Conservation (phyloP, 2,329 filamentous ascomycete genomes). For the Epichloe typhina region DNA sequence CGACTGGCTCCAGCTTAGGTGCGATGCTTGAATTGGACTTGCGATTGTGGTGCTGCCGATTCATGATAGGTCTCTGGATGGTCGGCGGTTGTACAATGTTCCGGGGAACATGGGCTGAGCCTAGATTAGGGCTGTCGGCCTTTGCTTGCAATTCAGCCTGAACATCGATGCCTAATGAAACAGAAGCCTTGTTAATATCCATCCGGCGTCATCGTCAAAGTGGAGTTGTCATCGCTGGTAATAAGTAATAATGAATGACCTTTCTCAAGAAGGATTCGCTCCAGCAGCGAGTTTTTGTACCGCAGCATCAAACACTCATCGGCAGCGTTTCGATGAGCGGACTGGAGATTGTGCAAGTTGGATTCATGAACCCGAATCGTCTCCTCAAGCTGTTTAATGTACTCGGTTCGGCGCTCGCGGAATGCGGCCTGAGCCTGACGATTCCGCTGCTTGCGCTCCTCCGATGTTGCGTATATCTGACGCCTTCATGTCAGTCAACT, state of each 20-base stretch:
- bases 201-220: background rate
- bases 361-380: slow-evolving; percentile 97
- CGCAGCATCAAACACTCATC: slow-evolving; percentile 97
- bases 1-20: slow-evolving; percentile 53
- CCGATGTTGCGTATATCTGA: slow-evolving; percentile 95
- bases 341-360: slow-evolving; percentile 80
- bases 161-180: slow-evolving; percentile 74
- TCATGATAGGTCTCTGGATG: slow-evolving; percentile 69
- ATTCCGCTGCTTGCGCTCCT: slow-evolving; percentile 96
- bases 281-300: slow-evolving; percentile 94
- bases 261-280: slow-evolving; percentile 92
- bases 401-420: slow-evolving; percentile 90
- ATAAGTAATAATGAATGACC: slow-evolving; percentile 40
- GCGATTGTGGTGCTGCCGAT: slow-evolving; percentile 63
- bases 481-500: slow-evolving; percentile 6
- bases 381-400: slow-evolving; percentile 97
- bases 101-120: slow-evolving; percentile 52
- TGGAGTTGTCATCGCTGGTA: background rate
- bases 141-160: slow-evolving; percentile 91
- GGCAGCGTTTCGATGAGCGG: slow-evolving; percentile 84
- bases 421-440: slow-evolving; percentile 95
- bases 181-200: background rate
- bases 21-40: slow-evolving; percentile 61
- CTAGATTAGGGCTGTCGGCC: slow-evolving; percentile 72
- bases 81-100: slow-evolving; percentile 60